Evolutionary conservation across 345 rosid species (phyloP), one percentile per base, ranked within the genome.

Genomic region (Kandelia obovata): DNA sequence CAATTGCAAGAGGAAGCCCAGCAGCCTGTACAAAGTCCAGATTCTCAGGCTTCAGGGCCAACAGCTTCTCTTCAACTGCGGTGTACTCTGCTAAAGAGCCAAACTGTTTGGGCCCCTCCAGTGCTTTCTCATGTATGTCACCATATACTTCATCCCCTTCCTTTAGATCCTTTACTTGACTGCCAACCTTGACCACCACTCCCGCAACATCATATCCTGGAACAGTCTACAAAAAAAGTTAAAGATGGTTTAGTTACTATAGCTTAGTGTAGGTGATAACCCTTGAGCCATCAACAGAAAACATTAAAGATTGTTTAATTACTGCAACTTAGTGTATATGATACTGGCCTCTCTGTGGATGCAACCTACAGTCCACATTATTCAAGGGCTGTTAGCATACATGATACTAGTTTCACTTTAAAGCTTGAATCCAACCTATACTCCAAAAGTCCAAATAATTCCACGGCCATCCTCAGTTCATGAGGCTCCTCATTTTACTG

Each of bases 121-220:
- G 70, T 49, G 97, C 95, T 80, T 91, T 94, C 89, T 94, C 98
- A 66, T 85, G 88, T 72, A 94, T 82, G 78, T 94, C n/a, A 53
- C 89, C 98, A 61, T 94, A 94, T 1, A 91, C 96, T 83, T 88
- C 96, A 67, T 94, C 95, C 15, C 96, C 96, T 73, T 73, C 92
- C 77, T 89, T 94, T 16, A 91, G 79, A 28, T 78, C 90, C 73
- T 87, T 88, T 53, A 94, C 98, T 68, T 79, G 74, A 75, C 82
- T 82, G 8, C 97, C 96, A 13, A 86, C 84, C 53, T 89, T 89
- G 26, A 89, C 92, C 76, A 94, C 97, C 62, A 91, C 83, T 30
- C 98, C 98, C 15, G 96, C 85, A 25, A 94, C 97, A 68, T 94
- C 96, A 56, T 94, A 94, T 56, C 98, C 97, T 67, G 96, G 98